Conservation (phyloP, 192 early-diverging fungal genomes). For the Rhizophagus clarus region DNA sequence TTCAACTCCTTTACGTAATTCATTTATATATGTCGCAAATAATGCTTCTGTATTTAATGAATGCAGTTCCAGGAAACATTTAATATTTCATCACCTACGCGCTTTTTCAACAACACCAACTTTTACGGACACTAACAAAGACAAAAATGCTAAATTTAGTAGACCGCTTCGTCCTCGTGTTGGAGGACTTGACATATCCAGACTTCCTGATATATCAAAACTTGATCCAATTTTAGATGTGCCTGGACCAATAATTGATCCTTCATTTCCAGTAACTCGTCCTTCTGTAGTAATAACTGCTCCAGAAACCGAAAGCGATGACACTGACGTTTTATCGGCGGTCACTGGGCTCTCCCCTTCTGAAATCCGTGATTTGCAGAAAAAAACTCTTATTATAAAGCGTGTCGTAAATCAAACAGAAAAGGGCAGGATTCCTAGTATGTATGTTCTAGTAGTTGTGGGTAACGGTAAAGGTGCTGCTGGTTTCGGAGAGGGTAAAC, state of each 20-base stretch:
- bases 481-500: slow-evolving; percentile 92
- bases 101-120: not conserved
- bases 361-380: slow-evolving; percentile 61
- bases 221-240: slow-evolving; percentile 27
- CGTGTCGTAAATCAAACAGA: slow-evolving; percentile 78
- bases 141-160: not conserved
- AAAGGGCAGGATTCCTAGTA: slow-evolving; percentile 77
- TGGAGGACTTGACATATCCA: not conserved
- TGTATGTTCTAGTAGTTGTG: slow-evolving; percentile 93
- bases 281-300: not conserved
- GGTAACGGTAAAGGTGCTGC: slow-evolving; percentile 91
- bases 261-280: not conserved
- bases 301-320: slow-evolving; percentile 18
- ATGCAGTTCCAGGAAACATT: not conserved
- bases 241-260: not conserved
- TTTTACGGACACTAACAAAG: not conserved
- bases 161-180: not conserved
- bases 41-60: not conserved
- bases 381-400: slow-evolving; percentile 73
- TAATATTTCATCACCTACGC: not conserved
- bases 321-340: slow-evolving; percentile 17
- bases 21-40: not conserved
- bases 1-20: not conserved
- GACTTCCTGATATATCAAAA: slow-evolving; percentile 12
- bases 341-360: slow-evolving; percentile 48